phyloP scores from a whole-genome alignment of 345 rosid species.

The Citrus australasica region DNA sequence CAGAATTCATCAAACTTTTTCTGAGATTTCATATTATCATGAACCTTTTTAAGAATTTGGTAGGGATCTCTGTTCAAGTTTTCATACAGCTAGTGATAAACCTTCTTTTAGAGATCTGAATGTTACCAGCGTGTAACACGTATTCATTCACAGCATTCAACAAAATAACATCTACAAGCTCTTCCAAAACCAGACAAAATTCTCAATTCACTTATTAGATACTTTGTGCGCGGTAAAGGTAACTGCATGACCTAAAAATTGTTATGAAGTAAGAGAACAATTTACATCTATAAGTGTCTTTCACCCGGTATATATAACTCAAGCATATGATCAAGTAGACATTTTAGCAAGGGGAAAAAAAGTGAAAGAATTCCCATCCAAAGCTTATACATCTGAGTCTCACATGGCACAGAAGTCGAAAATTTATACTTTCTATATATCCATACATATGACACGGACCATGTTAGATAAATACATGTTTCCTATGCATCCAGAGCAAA shows the following conservation, averaged over 20 bases:
- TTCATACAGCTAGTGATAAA: too few relatives aligned
- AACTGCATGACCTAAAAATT: not conserved
- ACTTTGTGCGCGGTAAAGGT: not conserved
- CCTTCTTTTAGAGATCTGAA: not conserved
- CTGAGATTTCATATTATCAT: not conserved
- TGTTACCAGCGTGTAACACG: not conserved
- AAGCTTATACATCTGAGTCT: not conserved
- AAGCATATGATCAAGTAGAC: not conserved
- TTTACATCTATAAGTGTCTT: too few relatives aligned
- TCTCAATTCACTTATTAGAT: not conserved
- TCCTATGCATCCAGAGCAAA: not conserved
- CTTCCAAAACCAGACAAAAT: not conserved
- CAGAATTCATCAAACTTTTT: not conserved
- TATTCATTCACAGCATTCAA: not conserved
- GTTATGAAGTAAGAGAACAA: not conserved
- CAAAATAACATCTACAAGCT: not conserved
- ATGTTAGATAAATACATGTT: not conserved
- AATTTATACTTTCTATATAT: not conserved
- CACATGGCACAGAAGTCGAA: not conserved
- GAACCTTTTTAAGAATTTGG: not conserved
- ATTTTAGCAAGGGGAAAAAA: not conserved
- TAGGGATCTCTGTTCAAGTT: not conserved
- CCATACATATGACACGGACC: not conserved
- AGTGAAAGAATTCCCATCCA: not conserved
- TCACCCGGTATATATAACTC: not conserved